Base-by-base conservation (phyloP, 2,329 filamentous ascomycete genomes). In the Metarhizium sp. region DNA sequence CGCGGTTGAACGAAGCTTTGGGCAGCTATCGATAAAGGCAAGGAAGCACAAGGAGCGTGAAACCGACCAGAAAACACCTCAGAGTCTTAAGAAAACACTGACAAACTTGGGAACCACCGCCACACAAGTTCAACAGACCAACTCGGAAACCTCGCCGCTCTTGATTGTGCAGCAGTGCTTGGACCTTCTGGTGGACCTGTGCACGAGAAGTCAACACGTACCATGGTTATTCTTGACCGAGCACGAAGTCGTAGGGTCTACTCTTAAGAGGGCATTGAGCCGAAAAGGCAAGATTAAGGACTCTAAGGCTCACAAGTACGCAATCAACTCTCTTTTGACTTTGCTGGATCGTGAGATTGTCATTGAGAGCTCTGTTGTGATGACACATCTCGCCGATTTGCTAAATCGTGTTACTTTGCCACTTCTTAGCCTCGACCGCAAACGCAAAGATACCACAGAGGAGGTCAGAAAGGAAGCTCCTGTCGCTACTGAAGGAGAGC, bases 81-180 rank as follows among this genome's bases (percentile, higher is more conserved):
- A 90, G 66, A 79, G 82, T 56, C 73, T 88, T 55, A 95, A 92
- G 74, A 87, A 89, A 59, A 86, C 84, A 50, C 74, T 86, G 55
- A 88, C 88, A 11, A 81, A 82, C 40, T 66, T 78, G 68, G 71
- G 70, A 66, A 59, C 72, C 62, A 62, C 74, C 62, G 66, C 69
- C 63, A 72, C 69, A 52, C 54, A 50, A 18, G 62, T 57, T 32
- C 66, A 58, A 6, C 73, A 80, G 61, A 82, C 85, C 51, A 90
- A 85, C 68, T 88, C 88, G 5, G 94, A 97, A 65, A 88, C 95
- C 46, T 97, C 94, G 4, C 95, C 95, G 13, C 80, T 97, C 46
- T 84, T 96, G 75, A 90, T 99, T 53, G 91, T 97, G 8, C 92
- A 97, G 68, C 95, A 99, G 70, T 97, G 94, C 65, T 78, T 99